Percentiles rank a stretch among this genome's conserved stretches.
These are phyloP conservation scores for Sisymbrium altissimum DNA, from an alignment of 345 rosid species.

Conservation along the genomic window DNA sequence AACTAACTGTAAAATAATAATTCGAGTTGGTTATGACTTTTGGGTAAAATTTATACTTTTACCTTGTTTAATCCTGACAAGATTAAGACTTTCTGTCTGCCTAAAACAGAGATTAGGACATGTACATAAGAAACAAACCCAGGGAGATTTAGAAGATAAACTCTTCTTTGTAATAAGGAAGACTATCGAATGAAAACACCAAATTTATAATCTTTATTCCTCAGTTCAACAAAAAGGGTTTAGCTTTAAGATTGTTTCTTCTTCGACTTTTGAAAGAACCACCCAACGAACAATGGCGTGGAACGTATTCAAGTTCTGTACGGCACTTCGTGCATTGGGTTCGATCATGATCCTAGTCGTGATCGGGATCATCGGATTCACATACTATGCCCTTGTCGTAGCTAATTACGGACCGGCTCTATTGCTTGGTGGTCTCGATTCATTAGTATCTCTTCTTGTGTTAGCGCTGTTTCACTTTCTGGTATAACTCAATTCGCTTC, in stretches of 20 bases:
- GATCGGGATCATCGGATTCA: conserved; percentile 55
- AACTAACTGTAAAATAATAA: background rate
- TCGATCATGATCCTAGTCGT: conserved; percentile 69
- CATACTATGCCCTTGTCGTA: conserved; percentile 61
- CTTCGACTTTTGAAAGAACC: background rate
- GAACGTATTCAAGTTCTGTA: conserved; percentile 80
- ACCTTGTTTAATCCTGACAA: background rate
- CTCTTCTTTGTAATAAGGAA: background rate
- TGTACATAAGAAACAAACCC: background rate
- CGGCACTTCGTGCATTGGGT: conserved; percentile 73
- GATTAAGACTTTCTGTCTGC: background rate
- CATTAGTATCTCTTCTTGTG: conserved; percentile 40
- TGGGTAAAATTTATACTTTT: background rate
- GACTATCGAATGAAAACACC: background rate
- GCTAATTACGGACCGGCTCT: conserved; percentile 68
- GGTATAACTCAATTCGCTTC: conserved; percentile 38
- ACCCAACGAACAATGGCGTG: conserved; percentile 47
- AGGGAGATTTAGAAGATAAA: background rate
- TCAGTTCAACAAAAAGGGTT: background rate
- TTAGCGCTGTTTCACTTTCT: conserved; percentile 56
- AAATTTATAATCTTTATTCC: background rate
- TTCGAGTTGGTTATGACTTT: background rate
- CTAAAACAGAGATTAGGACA: background rate
- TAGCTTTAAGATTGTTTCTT: background rate
- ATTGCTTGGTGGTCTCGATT: conserved; percentile 52